Conservation (phyloP, 2,329 filamentous ascomycete genomes). For the Nemania serpens region DNA sequence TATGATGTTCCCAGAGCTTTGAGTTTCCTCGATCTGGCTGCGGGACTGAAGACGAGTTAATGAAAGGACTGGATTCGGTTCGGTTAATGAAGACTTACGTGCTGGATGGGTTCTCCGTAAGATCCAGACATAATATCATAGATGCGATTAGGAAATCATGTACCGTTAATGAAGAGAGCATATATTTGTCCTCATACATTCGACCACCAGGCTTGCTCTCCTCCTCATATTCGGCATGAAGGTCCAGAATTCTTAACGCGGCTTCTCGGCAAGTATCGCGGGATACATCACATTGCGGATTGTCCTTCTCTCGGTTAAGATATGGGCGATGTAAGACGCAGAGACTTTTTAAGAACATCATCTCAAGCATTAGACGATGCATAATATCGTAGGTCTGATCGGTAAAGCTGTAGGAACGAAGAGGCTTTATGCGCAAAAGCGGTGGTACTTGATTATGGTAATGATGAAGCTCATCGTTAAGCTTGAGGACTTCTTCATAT, state of each 20-base stretch:
- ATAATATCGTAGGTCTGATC: constrained; percentile 52
- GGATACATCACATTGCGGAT: constrained; percentile 46
- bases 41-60: constrained; percentile 31
- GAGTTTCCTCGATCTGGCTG: constrained; percentile 44
- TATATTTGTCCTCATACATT: constrained; percentile 57
- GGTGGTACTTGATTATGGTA: constrained; percentile 47
- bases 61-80: neutral
- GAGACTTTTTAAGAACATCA: constrained; percentile 54
- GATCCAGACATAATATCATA: constrained; percentile 62
- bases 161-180: constrained; percentile 57
- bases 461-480: constrained; percentile 48
- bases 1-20: constrained; percentile 47
- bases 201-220: constrained; percentile 55
- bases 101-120: constrained; percentile 47
- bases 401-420: constrained; percentile 49
- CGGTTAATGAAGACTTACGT: constrained; percentile 39
- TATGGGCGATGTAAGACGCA: constrained; percentile 57
- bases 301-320: constrained; percentile 47
- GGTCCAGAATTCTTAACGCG: constrained; percentile 49
- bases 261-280: constrained; percentile 49
- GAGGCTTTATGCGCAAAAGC: constrained; percentile 48
- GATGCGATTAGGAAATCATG: constrained; percentile 64
- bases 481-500: constrained; percentile 46
- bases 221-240: constrained; percentile 54
- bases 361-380: constrained; percentile 54